phyloP scores from a whole-genome alignment of 495 filamentous ascomycete genomes.

The Xanthoparmelia taractica region DNA sequence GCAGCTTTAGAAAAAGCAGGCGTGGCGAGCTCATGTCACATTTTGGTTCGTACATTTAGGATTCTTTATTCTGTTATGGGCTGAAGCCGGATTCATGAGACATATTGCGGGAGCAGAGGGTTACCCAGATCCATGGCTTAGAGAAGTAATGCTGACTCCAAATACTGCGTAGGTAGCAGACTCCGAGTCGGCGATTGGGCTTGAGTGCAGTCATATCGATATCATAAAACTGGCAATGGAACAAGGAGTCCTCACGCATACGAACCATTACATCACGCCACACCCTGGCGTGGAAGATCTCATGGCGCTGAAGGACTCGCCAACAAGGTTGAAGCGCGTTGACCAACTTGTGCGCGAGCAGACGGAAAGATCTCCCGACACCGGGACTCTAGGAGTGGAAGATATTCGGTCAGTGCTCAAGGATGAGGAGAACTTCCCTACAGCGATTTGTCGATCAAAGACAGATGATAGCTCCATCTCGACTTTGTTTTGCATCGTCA shows the following conservation, averaged over 20 bases:
- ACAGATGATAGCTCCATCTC: constrained; percentile 14
- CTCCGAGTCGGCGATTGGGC: constrained; percentile 41
- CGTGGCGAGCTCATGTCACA: constrained; percentile 54
- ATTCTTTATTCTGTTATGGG: no score
- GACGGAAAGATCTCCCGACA: constrained; percentile 27
- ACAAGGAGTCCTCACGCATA: constrained; percentile 46
- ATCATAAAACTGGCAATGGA: constrained; percentile 41
- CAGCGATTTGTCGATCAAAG: constrained; percentile 17
- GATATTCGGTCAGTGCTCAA: constrained; percentile 15
- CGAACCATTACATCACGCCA: constrained; percentile 55
- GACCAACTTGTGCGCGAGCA: constrained; percentile 33
- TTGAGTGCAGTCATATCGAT: constrained; percentile 52
- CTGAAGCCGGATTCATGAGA: no score
- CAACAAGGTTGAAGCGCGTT: constrained; percentile 41
- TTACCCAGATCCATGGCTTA: no score
- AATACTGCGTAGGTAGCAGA: no score
- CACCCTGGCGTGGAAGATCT: constrained; percentile 41
- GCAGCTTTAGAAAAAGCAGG: constrained; percentile 42
- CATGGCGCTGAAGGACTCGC: constrained; percentile 48
- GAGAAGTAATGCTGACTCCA: no score
- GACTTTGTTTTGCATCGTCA: constrained; percentile 24
- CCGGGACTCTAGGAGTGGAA: constrained; percentile 13
- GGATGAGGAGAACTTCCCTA: constrained; percentile 20
- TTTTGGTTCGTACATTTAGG: no score
- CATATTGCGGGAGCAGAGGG: no score